phyloP scores from a whole-genome alignment of 306 rosid genomes.

The Herpetospermum pedunculosum region DNA sequence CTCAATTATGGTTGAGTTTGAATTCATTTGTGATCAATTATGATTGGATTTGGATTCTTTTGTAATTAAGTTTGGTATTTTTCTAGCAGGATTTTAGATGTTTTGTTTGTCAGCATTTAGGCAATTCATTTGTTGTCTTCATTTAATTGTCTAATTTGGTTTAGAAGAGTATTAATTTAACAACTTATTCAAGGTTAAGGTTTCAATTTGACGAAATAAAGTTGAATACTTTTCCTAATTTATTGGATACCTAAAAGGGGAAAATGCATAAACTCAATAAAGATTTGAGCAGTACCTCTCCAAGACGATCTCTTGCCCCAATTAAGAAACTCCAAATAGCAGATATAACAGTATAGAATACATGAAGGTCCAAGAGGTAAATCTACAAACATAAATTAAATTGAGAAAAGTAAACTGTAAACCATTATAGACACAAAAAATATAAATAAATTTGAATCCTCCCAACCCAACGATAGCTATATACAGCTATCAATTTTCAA shows the following conservation, averaged over 20 bases:
- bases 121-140: background rate
- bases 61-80: background rate
- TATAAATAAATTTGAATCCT: background rate
- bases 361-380: constrained; percentile 60
- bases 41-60: background rate
- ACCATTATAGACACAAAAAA: background rate
- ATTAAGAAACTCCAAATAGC: constrained; percentile 79
- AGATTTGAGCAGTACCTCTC: constrained; percentile 47
- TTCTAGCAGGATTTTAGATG: background rate
- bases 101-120: background rate
- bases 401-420: background rate
- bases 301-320: constrained; percentile 89
- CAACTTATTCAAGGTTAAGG: background rate
- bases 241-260: background rate
- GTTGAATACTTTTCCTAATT: too few species aligned
- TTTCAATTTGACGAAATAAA: background rate
- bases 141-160: background rate
- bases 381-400: constrained; percentile 29
- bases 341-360: constrained; percentile 70
- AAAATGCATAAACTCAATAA: background rate
- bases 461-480: background rate
- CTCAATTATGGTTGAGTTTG: too few species aligned
- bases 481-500: background rate
- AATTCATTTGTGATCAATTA: too few species aligned
- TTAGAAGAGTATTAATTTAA: background rate